Evolutionary conservation across 1,139 yeast genomes (phyloP), one percentile per base, ranked within the genome.

Genomic region (Saccharomyces pastorianus): DNA sequence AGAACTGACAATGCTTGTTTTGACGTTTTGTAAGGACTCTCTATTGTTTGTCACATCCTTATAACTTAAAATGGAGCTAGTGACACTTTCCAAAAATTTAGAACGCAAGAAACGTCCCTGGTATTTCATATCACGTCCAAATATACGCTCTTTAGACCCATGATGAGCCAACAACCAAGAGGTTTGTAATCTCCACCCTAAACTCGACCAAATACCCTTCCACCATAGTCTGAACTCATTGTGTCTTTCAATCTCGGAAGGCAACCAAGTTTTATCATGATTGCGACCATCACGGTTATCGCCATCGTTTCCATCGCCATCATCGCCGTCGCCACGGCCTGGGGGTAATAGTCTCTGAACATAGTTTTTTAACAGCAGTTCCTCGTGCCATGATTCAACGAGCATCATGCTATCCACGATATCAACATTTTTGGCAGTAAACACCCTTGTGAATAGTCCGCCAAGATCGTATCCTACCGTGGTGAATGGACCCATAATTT

Each of bases 401-500:
- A 88, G 75, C 61, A 88, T 70, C 53, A 89, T 62, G 0, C 89
- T 84, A 42, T 81, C 79, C 49, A 86, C 76, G 49, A 77, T 76
- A 11, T 78, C 80, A 1, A 79, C 71, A 58, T 82, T 81, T 54
- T 85, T 76, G 34, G 87, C 78, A 0, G 95, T 93, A 73, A 88
- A 86, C 53, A 86, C 83, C 51, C 88, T 76, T 0, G 95, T 77
- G 63, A 87, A 88, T 46, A 88, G 71, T 0, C 93, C 91, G n/a
- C 96, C 96, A 51, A 84, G 77, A 58, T 90, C 96, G 66, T 83
- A 88, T 0, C 93, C 88, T 1, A 88, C 87, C 6, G 86, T 73
- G 6, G 83, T 70, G 61, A 81, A 81, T 1, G 88, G 86, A 0
- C 87, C 88, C n/a, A 58, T 61, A 6, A 71, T 62, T 20, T 69